Evolutionary conservation across 2,329 filamentous ascomycete genomes (phyloP).

Genomic region (Alternaria dauci): DNA sequence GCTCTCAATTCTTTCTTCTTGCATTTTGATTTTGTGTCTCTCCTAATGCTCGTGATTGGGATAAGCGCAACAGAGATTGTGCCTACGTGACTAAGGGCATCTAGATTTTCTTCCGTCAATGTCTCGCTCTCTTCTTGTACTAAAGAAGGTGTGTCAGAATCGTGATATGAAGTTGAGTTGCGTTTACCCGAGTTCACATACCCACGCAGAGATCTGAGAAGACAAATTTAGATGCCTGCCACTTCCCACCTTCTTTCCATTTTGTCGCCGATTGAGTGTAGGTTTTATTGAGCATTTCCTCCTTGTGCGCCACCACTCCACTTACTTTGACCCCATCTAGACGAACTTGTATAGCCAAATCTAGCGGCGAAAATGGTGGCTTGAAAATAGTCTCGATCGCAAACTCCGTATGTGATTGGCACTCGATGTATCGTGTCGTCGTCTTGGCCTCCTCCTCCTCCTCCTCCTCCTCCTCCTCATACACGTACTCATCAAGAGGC

Average conservation of each 20-base stretch:
- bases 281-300: not conserved
- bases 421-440: not conserved
- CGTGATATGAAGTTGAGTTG: too few relatives aligned
- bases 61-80: not conserved
- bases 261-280: not conserved
- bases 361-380: not conserved
- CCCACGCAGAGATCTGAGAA: not conserved
- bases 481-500: not conserved
- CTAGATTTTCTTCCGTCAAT: not conserved
- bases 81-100: not conserved
- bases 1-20: not conserved
- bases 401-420: not conserved
- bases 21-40: not conserved
- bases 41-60: not conserved
- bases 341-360: accelerated
- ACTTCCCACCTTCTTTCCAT: not conserved
- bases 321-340: not conserved
- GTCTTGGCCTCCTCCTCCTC: not conserved
- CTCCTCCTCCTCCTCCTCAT: not conserved
- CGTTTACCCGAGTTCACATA: not conserved
- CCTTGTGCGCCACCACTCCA: not conserved
- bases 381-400: not conserved
- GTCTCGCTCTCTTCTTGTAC: not conserved
- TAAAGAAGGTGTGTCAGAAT: not conserved
- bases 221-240: not conserved